phyloP scores from a whole-genome alignment of 2,329 filamentous ascomycete species.

The Sporothrix inflata region DNA sequence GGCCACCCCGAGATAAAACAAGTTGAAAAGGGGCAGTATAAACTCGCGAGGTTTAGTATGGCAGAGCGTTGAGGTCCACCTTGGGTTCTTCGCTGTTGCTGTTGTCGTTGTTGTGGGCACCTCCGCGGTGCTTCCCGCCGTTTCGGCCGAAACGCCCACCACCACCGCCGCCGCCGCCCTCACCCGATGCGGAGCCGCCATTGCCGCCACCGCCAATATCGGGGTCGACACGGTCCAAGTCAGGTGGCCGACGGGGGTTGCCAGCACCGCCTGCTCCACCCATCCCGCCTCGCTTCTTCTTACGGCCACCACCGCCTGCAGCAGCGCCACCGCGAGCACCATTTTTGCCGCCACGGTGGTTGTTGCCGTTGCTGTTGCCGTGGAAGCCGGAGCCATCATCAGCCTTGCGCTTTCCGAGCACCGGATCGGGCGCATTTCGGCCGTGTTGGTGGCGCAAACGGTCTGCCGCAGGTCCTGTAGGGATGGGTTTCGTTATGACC shows the following conservation, averaged over 20 bases:
- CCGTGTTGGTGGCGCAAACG: constrained; percentile 22
- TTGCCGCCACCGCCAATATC: constrained; percentile 32
- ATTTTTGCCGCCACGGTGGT: constrained; percentile 7
- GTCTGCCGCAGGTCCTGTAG: constrained; percentile 27
- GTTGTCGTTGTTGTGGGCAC: constrained; percentile 18
- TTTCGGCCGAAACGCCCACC: constrained; percentile 21
- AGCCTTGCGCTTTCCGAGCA: constrained; percentile 29
- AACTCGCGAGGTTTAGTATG: constrained; percentile 25
- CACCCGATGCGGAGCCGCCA: constrained; percentile 9
- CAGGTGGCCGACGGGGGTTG: constrained; percentile 30
- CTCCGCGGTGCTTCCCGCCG: constrained; percentile 25
- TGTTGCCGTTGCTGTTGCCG: constrained; percentile 10
- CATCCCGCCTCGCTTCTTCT: constrained; percentile 33
- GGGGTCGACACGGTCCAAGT: constrained; percentile 35
- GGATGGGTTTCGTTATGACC: constrained; percentile 18
- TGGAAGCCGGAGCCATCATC: constrained; percentile 17
- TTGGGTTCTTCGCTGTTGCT: constrained; percentile 30
- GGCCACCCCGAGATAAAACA: background rate
- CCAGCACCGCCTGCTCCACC: constrained; percentile 28
- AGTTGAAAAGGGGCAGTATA: background rate
- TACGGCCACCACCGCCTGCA: constrained; percentile 26
- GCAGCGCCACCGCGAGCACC: constrained; percentile 10
- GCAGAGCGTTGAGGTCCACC: constrained; percentile 35
- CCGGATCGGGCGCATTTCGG: background rate
- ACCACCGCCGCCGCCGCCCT: constrained; percentile 8